Base-by-base conservation (phyloP, 352 stramenopile genomes). In the Phytopythium boreale region DNA sequence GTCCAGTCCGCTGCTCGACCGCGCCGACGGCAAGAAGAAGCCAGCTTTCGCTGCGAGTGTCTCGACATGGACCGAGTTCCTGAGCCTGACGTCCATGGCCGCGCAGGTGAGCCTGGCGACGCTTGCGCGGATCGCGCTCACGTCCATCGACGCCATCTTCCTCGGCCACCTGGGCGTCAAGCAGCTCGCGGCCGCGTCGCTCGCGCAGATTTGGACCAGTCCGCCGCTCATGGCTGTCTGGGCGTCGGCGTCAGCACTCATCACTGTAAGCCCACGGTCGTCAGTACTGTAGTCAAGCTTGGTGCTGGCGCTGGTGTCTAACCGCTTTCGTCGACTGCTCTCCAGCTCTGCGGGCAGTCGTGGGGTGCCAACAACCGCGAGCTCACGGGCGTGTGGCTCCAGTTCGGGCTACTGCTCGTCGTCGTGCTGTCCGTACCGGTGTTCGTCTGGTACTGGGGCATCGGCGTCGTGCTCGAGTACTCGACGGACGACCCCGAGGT, bases 161-260 rank as follows among this genome's bases (percentile, higher is more conserved):
- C 66, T 95, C 11, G 88, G 88, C 4, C 84, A 95, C 61, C 63
- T 94, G n/a, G 88, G 88, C 15, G 70, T 88, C 19, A 74, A 85
- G 37, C 71, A 90, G 55, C 72, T 95, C 14, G 86, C 86, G 20
- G 86, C 74, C 1, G 80, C 79, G 2, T 91, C 88, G 14, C 70
- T 95, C n/a, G 74, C 80, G 7, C 76, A 87, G 47, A 69, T 92
- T 7, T 92, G 84, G 84, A 90, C 80, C 14, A 86, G 75, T 43
- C 77, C 77, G 43, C 76, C 74, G 27, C 73, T 90, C n/a, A 88
- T 89, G 63, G 70, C 69, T 7, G 80, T 90, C 7, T 90, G 78
- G 81, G 72, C 78, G 0, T 87, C 75, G 14, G 79, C 77, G 0
- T 89, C 78, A 4, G 76, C 81, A 12, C 66, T 92, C 27, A 90